phyloP scores from a whole-genome alignment of 2,329 filamentous ascomycete species.

The Botrytis fabae region DNA sequence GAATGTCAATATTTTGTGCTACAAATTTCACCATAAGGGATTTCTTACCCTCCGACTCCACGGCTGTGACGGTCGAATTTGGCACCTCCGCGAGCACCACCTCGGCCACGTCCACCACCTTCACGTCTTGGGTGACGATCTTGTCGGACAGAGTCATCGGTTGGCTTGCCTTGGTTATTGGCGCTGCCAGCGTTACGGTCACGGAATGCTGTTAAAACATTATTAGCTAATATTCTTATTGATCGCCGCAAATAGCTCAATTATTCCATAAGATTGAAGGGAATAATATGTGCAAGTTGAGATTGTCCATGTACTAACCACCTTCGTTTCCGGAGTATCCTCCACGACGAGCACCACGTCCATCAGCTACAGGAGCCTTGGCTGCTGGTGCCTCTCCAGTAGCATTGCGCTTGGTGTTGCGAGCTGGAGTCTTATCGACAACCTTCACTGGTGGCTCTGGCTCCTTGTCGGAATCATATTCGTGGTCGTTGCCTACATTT shows the following conservation, averaged over 20 bases:
- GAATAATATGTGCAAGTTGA: neutral
- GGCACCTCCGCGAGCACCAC: conserved; percentile 40
- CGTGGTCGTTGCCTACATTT: conserved; percentile 56
- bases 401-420: conserved; percentile 80
- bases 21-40: neutral
- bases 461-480: conserved; percentile 67
- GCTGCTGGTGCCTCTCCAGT: conserved; percentile 66
- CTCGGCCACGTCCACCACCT: conserved; percentile 58
- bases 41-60: conserved; percentile 38
- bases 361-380: conserved; percentile 33
- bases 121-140: conserved; percentile 58
- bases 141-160: conserved; percentile 63
- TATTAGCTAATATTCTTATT: conserved; percentile 20
- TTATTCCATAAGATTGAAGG: neutral
- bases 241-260: neutral
- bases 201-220: conserved; percentile 68
- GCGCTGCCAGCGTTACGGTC: conserved; percentile 79
- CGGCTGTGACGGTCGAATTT: conserved; percentile 44
- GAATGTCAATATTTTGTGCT: neutral
- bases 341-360: conserved; percentile 47
- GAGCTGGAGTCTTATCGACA: conserved; percentile 77
- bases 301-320: conserved; percentile 63
- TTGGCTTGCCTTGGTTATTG: conserved; percentile 79
- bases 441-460: conserved; percentile 81
- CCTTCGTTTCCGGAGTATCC: conserved; percentile 76